Percentiles rank a stretch among this genome's conserved stretches.
These are phyloP conservation scores for Aspergillus caelatus DNA, from an alignment of 2,329 filamentous ascomycete genomes.

Conservation along the genomic window DNA sequence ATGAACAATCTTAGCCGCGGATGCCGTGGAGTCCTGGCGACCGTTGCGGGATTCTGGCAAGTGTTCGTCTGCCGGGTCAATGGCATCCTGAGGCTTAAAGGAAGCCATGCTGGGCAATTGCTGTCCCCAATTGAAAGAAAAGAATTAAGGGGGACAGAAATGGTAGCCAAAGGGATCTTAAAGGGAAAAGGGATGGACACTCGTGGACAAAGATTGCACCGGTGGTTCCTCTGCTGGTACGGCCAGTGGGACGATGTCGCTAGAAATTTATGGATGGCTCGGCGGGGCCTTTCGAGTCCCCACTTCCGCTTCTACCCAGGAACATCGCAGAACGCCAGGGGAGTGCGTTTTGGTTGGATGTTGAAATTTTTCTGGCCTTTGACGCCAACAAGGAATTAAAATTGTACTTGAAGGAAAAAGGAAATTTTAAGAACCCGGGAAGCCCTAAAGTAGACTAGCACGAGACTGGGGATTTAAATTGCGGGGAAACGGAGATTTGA, in stretches of 20 bases:
- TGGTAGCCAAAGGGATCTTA: neutral
- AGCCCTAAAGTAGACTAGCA: neutral
- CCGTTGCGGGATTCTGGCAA: slow-evolving; percentile 12
- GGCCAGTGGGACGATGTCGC: slow-evolving; percentile 13
- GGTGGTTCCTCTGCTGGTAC: slow-evolving; percentile 7
- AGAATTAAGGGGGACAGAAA: neutral
- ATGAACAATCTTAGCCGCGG: slow-evolving; percentile 38
- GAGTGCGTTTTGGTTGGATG: neutral
- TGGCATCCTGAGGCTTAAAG: slow-evolving; percentile 31
- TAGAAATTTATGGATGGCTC: slow-evolving; percentile 19
- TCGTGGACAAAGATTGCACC: slow-evolving; percentile 5
- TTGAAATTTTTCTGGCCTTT: neutral
- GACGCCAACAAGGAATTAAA: neutral
- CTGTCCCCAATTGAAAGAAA: slow-evolving; percentile 5
- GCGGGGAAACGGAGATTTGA: slow-evolving; percentile 11
- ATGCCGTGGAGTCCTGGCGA: slow-evolving; percentile 24
- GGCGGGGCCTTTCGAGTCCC: slow-evolving; percentile 15
- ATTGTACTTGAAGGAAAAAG: neutral
- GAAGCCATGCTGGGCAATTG: slow-evolving; percentile 29
- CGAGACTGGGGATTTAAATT: slow-evolving; percentile 8
- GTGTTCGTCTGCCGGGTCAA: slow-evolving; percentile 26
- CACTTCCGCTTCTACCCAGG: slow-evolving; percentile 8
- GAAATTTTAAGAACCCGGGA: neutral
- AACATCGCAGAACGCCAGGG: neutral
- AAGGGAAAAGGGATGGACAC: neutral